Conservation (phyloP, 2,329 filamentous ascomycete genomes). For the Raffaelea albimanens region DNA sequence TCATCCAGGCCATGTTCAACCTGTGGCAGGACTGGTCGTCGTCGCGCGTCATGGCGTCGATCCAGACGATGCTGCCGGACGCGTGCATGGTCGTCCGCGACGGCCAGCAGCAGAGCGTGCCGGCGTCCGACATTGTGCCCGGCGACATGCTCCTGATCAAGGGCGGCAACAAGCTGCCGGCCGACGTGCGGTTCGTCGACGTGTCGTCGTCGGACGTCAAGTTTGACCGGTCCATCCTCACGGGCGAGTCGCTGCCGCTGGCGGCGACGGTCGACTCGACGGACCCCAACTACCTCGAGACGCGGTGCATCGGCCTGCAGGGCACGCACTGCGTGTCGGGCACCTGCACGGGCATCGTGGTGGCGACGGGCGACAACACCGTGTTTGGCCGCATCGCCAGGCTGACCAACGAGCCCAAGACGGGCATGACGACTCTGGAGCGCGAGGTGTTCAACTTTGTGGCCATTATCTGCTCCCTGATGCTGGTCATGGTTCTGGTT, state of each 20-base stretch:
- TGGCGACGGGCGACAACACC: constrained; percentile 62
- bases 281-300: constrained; percentile 68
- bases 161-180: constrained; percentile 63
- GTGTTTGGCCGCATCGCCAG: constrained; percentile 70
- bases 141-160: constrained; percentile 62
- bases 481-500: constrained; percentile 54
- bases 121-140: constrained; percentile 55
- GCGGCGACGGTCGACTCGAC: constrained; percentile 55
- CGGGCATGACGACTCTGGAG: constrained; percentile 59
- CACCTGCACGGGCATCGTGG: constrained; percentile 55
- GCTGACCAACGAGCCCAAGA: constrained; percentile 60
- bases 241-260: constrained; percentile 58
- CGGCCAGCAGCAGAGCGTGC: constrained; percentile 28
- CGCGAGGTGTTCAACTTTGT: constrained; percentile 68
- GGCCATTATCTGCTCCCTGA: constrained; percentile 56
- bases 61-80: constrained; percentile 72
- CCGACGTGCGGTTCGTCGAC: constrained; percentile 62
- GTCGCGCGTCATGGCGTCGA: constrained; percentile 67
- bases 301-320: constrained; percentile 64
- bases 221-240: constrained; percentile 66
- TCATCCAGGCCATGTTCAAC: constrained; percentile 61
- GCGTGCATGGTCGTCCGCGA: constrained; percentile 57
- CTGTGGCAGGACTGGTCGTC: constrained; percentile 69
- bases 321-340: constrained; percentile 72
- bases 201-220: constrained; percentile 53